Conservation (phyloP, 768 basidiomycete species). For the Suillus sp. region DNA sequence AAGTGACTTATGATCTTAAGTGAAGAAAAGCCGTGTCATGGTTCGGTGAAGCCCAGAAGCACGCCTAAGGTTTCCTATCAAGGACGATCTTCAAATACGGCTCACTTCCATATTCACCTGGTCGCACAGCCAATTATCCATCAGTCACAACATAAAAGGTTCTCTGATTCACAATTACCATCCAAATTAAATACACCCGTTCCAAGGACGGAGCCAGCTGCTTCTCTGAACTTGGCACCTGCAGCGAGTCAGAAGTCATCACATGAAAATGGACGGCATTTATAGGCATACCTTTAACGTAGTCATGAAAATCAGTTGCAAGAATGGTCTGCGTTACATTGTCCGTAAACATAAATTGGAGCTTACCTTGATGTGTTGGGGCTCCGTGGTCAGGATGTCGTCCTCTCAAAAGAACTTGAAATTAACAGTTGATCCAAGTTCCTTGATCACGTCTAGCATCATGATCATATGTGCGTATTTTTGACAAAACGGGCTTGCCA, state of each 20-base stretch:
- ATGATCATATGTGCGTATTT: not conserved
- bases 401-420: conserved; percentile 52
- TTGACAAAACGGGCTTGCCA: not conserved
- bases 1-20: conserved; percentile 62
- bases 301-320: conserved; percentile 45
- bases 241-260: not conserved
- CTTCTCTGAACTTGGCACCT: conserved; percentile 37
- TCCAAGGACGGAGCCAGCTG: conserved; percentile 42
- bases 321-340: conserved; percentile 35
- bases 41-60: conserved; percentile 55
- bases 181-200: conserved; percentile 60
- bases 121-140: conserved; percentile 8
- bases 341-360: not conserved
- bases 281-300: conserved; percentile 43
- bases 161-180: conserved; percentile 30
- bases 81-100: not conserved
- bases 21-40: conserved; percentile 75
- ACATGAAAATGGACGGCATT: conserved; percentile 20
- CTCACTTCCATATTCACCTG: conserved; percentile 77
- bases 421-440: conserved; percentile 38
- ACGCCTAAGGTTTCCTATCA: not conserved
- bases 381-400: conserved; percentile 48
- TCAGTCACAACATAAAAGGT: not conserved
- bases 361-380: conserved; percentile 47
- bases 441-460: conserved; percentile 25